Percentiles rank a stretch among this genome's conserved stretches.
Evolutionary conservation across 2,329 filamentous ascomycete genomes (phyloP).

Genomic region (Hypoxylon sp.): DNA sequence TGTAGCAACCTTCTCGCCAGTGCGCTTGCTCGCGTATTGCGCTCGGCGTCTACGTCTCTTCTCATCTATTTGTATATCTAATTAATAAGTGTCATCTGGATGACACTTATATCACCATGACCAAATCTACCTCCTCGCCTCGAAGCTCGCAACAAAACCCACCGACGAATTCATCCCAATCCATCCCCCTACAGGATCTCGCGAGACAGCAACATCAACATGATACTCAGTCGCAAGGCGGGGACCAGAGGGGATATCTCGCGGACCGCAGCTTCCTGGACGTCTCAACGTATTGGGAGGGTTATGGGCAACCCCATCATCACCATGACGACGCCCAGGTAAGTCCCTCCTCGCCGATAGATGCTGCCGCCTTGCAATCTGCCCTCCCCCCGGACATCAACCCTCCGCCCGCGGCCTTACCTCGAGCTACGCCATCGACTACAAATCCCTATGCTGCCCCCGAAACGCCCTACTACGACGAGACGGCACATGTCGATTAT

Average conservation of each 20-base stretch:
- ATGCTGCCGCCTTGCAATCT: slow-evolving; percentile 67
- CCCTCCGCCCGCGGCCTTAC: slow-evolving; percentile 50
- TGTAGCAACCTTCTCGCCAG: slow-evolving; percentile 38
- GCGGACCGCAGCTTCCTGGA: slow-evolving; percentile 57
- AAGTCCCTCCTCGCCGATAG: slow-evolving; percentile 66
- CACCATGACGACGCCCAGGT: slow-evolving; percentile 56
- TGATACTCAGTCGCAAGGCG: slow-evolving; percentile 46
- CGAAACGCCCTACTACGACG: slow-evolving; percentile 61
- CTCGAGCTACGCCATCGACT: slow-evolving; percentile 50
- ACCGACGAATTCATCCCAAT: slow-evolving; percentile 65
- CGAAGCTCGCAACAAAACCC: slow-evolving; percentile 62
- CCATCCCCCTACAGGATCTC: slow-evolving; percentile 81
- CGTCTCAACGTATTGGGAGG: slow-evolving; percentile 69
- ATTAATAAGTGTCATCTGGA: slow-evolving; percentile 46
- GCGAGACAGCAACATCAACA: slow-evolving; percentile 50
- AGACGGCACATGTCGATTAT: slow-evolving; percentile 58
- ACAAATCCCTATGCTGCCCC: slow-evolving; percentile 54
- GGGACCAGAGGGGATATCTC: slow-evolving; percentile 43
- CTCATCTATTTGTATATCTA: slow-evolving; percentile 22
- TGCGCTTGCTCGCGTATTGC: slow-evolving; percentile 50
- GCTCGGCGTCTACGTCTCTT: slow-evolving; percentile 31
- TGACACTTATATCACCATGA: slow-evolving; percentile 61
- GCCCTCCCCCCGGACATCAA: slow-evolving; percentile 69
- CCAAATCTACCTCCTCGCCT: slow-evolving; percentile 57
- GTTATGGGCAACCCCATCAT: slow-evolving; percentile 60